Conservation (phyloP, 2,329 filamentous ascomycete species). For the Paracoccidioides brasiliensis region DNA sequence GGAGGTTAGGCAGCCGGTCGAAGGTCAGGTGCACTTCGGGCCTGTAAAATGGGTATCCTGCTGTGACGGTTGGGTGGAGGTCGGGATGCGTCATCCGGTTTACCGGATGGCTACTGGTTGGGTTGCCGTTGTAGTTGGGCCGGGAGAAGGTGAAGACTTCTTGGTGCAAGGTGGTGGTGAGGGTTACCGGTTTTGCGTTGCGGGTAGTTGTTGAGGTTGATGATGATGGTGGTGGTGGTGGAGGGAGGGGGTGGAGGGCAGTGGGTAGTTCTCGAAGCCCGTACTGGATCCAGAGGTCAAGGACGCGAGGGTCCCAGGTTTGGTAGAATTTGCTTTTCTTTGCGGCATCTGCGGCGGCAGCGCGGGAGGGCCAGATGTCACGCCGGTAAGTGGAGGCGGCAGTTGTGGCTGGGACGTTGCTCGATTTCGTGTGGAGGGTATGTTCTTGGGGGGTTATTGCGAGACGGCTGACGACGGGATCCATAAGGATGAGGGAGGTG, state of each 20-base stretch:
- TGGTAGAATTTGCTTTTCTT: constrained; percentile 61
- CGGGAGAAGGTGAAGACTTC: constrained; percentile 50
- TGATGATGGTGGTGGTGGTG: constrained; percentile 52
- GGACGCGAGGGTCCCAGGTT: constrained; percentile 66
- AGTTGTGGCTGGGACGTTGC: constrained; percentile 25
- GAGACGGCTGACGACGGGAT: constrained; percentile 57
- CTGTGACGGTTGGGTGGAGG: constrained; percentile 21
- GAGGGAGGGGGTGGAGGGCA: constrained; percentile 21
- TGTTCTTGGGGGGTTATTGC: constrained; percentile 33
- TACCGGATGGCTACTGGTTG: constrained; percentile 21
- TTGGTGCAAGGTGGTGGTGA: constrained; percentile 71
- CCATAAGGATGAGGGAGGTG: constrained; percentile 61
- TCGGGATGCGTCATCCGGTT: constrained; percentile 35
- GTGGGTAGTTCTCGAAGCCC: constrained; percentile 68
- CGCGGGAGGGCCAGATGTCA: constrained; percentile 68
- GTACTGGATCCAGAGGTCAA: constrained; percentile 58
- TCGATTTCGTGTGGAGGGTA: constrained; percentile 11
- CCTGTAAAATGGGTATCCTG: constrained; percentile 32
- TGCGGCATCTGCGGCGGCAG: constrained; percentile 55
- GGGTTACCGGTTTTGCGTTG: constrained; percentile 44
- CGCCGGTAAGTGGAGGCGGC: constrained; percentile 56
- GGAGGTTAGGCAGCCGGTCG: constrained; percentile 28
- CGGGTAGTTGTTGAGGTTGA: constrained; percentile 48
- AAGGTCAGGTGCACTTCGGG: constrained; percentile 29
- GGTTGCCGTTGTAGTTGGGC: constrained; percentile 48